Percentiles rank a stretch among this genome's conserved stretches.
Evolutionary conservation across 805 yeast species (phyloP).

Genomic region (Ogataea methanolica): DNA sequence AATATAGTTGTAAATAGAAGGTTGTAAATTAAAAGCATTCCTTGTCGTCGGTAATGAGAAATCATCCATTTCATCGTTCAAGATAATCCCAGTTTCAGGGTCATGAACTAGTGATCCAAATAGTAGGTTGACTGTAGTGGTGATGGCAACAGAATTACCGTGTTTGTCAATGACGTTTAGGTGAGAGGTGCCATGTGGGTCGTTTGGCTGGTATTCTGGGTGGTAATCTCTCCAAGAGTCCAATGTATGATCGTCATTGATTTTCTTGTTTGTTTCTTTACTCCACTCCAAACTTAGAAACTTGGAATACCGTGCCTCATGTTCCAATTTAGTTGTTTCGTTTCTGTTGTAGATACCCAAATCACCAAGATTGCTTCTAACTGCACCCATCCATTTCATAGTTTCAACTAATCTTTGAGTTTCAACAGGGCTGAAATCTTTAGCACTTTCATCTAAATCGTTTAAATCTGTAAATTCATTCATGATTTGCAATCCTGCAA

Average conservation of each 20-base stretch:
- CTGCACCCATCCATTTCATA: constrained; percentile 93
- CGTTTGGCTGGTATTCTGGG: constrained; percentile 71
- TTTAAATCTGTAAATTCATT: constrained; percentile 34
- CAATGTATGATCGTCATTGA: constrained; percentile 53
- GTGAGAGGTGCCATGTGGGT: constrained; percentile 91
- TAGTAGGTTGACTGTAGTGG: constrained; percentile 79
- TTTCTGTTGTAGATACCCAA: constrained; percentile 26
- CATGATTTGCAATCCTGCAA: constrained; percentile 69
- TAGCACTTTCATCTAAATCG: constrained; percentile 19
- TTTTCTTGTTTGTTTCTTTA: constrained; percentile 39
- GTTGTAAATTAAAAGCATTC: constrained; percentile 77
- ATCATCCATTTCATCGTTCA: constrained; percentile 94
- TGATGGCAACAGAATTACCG: constrained; percentile 79
- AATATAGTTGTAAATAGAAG: constrained; percentile 76
- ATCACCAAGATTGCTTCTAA: constrained; percentile 84
- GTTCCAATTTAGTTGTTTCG: constrained; percentile 26
- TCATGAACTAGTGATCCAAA: constrained; percentile 87
- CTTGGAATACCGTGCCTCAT: constrained; percentile 34
- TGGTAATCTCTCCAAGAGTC: constrained; percentile 66
- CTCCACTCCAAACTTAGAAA: constrained; percentile 58
- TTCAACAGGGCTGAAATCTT: constrained; percentile 42
- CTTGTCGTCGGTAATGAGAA: constrained; percentile 66
- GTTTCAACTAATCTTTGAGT: constrained; percentile 73
- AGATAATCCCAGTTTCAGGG: constrained; percentile 70
- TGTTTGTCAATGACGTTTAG: constrained; percentile 70